Conservation (phyloP, 1,284 basidiomycete genomes). For the Abortiporus biennis region DNA sequence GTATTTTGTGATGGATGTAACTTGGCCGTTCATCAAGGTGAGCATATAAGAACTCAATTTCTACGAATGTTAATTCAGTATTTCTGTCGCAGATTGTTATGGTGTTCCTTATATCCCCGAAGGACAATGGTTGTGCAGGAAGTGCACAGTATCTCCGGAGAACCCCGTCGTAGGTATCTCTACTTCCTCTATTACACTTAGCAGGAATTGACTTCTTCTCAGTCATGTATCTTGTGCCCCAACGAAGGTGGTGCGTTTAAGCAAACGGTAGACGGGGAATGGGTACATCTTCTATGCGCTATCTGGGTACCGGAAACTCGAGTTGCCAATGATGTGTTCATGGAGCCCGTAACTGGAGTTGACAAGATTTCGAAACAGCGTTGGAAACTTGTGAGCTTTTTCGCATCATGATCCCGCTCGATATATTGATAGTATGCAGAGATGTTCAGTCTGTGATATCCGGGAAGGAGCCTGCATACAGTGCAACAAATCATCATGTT, state of each 20-base stretch:
- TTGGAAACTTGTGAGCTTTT: constrained; percentile 83
- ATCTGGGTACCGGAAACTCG: constrained; percentile 98
- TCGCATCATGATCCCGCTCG: neutral
- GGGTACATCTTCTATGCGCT: constrained; percentile 96
- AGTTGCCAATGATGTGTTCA: constrained; percentile 93
- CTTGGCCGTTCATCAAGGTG: constrained; percentile 96
- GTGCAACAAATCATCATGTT: constrained; percentile 89
- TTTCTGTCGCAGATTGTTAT: constrained; percentile 78
- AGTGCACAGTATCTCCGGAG: constrained; percentile 97
- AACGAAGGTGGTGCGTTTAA: constrained; percentile 99
- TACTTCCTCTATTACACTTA: constrained; percentile 1
- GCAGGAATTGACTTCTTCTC: constrained; percentile 1
- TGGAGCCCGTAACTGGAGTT: constrained; percentile 95
- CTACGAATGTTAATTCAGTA: neutral
- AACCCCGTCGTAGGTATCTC: constrained; percentile 76
- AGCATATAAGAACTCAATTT: constrained; percentile 14
- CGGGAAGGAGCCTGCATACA: constrained; percentile 93
- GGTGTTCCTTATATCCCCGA: constrained; percentile 99
- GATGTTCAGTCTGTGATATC: constrained; percentile 83
- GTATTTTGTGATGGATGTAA: constrained; percentile 99
- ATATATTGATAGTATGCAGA: constrained; percentile 33
- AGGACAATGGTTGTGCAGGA: constrained; percentile 98
- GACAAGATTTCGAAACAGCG: constrained; percentile 86
- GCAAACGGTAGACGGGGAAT: constrained; percentile 89
- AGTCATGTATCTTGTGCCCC: constrained; percentile 93